A percentile compares a stretch with the other conserved stretches of the same genome.
Evolutionary conservation across 257 asterid genomes (phyloP).

Genomic region (Linaria vulgaris): DNA sequence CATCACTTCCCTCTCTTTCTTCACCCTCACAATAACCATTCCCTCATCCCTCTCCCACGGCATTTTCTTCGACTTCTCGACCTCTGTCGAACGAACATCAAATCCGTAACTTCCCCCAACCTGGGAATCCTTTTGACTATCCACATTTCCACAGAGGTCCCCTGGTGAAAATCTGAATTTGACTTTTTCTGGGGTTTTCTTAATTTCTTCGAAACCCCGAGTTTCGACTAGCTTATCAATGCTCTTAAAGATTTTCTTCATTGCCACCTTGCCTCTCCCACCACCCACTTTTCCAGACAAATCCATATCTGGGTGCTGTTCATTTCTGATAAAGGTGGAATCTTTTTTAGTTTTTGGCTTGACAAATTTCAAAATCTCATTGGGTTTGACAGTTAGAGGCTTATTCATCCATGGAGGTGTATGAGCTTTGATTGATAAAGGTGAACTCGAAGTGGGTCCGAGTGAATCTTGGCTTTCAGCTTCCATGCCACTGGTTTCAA

Average conservation of each 20-base stretch:
- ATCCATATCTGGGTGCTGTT: slow-evolving; percentile 37
- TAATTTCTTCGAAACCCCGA: slow-evolving; percentile 34
- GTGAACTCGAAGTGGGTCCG: slow-evolving; percentile 32
- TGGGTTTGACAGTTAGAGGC: slow-evolving; percentile 63
- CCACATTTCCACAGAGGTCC: slow-evolving; percentile 46
- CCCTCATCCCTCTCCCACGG: slow-evolving; percentile 82
- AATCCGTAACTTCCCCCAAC: slow-evolving; percentile 33
- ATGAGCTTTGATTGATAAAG: slow-evolving; percentile 56
- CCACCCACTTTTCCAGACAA: slow-evolving; percentile 72
- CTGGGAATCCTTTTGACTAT: slow-evolving; percentile 23
- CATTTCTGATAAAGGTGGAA: slow-evolving; percentile 24
- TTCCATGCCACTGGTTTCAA: slow-evolving; percentile 25
- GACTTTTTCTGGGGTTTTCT: slow-evolving; percentile 21
- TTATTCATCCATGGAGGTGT: slow-evolving; percentile 96
- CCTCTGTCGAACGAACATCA: slow-evolving; percentile 32
- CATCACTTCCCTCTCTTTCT: slow-evolving; percentile 43
- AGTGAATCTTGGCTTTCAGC: slow-evolving; percentile 31
- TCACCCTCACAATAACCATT: slow-evolving; percentile 37
- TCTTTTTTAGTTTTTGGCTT: slow-evolving; percentile 44
- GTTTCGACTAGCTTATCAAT: slow-evolving; percentile 54
- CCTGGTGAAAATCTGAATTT: slow-evolving; percentile 63
- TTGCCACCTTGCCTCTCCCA: slow-evolving; percentile 74
- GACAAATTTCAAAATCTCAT: slow-evolving; percentile 47
- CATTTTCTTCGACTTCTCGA: slow-evolving; percentile 42
- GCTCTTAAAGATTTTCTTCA: slow-evolving; percentile 71